Conservation (phyloP, 2,329 filamentous ascomycete genomes). For the Sarocladium oryzae region DNA sequence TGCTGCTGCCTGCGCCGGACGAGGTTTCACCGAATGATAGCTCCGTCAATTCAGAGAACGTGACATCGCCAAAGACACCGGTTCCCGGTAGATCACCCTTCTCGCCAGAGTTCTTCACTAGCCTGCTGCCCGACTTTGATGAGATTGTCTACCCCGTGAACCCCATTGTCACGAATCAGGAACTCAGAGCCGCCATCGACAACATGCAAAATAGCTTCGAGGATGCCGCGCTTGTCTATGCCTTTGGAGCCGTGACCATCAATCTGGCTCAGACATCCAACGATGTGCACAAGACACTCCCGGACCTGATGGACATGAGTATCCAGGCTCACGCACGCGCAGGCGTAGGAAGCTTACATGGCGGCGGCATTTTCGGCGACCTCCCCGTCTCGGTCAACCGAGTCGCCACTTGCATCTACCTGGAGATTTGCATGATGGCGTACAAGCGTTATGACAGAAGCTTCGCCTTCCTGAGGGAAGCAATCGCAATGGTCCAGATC, state of each 20-base stretch:
- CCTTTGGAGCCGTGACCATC: slow-evolving; percentile 29
- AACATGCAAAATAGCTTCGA: slow-evolving; percentile 26
- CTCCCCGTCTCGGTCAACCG: slow-evolving; percentile 35
- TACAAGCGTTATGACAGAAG: slow-evolving; percentile 40
- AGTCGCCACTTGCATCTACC: slow-evolving; percentile 44
- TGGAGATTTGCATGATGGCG: slow-evolving; percentile 45
- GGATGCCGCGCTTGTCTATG: slow-evolving; percentile 29
- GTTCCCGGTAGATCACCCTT: slow-evolving; percentile 14
- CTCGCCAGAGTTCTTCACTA: slow-evolving; percentile 25
- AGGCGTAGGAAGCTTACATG: slow-evolving; percentile 21
- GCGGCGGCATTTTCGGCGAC: slow-evolving; percentile 30
- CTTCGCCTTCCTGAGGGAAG: slow-evolving; percentile 44
- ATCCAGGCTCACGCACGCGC: slow-evolving; percentile 22
- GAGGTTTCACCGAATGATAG: background rate
- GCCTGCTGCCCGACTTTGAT: slow-evolving; percentile 26
- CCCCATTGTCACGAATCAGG: slow-evolving; percentile 25
- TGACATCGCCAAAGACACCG: slow-evolving; percentile 2
- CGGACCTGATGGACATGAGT: slow-evolving; percentile 20
- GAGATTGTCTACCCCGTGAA: slow-evolving; percentile 31
- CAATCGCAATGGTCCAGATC: slow-evolving; percentile 34
- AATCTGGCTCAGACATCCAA: slow-evolving; percentile 26
- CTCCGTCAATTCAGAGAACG: background rate
- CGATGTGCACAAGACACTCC: slow-evolving; percentile 24
- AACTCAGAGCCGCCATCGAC: slow-evolving; percentile 24
- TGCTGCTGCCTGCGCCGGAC: no score